Base-by-base conservation (phyloP, 805 yeast species). In the Ogataea neopini region DNA sequence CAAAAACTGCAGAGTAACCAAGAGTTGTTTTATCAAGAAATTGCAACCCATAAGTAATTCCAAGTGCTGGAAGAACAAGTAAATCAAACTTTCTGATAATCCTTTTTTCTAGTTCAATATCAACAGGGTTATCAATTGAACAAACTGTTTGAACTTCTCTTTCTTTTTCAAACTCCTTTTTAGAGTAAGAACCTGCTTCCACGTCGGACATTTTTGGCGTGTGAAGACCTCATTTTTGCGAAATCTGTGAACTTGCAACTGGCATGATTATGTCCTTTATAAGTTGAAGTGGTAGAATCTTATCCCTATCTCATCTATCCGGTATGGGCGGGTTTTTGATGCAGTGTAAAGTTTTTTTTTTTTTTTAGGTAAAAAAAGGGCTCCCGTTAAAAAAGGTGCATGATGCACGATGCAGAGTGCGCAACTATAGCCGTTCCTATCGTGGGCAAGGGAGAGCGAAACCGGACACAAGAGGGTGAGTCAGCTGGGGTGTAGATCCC, bases 11-110 rank as follows among this genome's bases (percentile, higher is more conserved):
- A 1, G 85, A 82, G 44, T 73, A 73, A 20, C 77, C 69, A 44
- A 71, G 72, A 8, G 83, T 67, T 18, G 69, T 65, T 58, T 81
- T 81, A 63, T 81, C 86, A 77, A 80, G 73, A 56, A 70, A 78
- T 59, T 79, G 84, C 15, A 75, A 62, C 19, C 77, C 71, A 61
- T 78, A 78, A 32, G 78, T 57, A 34, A 73, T 49, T 49, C 75
- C 72, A 67, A 80, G 69, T 44, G 79, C 51, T 1, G 84, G 79
- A 53, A 76, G 63, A 53, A 80, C 56, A 49, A 66, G 71, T 29
- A 72, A 40, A 58, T 80, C 84, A 33, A 76, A 72, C 54, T 80
- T 81, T 43, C 55, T 40, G 2, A 51, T 29, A 26, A 51, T 26
- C 38, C 52, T 43, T 8, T 40, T 17, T 26, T 51, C 53, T 25